Evolutionary conservation across 2,329 filamentous ascomycete genomes (phyloP).

Genomic region (Penicillium sp.): DNA sequence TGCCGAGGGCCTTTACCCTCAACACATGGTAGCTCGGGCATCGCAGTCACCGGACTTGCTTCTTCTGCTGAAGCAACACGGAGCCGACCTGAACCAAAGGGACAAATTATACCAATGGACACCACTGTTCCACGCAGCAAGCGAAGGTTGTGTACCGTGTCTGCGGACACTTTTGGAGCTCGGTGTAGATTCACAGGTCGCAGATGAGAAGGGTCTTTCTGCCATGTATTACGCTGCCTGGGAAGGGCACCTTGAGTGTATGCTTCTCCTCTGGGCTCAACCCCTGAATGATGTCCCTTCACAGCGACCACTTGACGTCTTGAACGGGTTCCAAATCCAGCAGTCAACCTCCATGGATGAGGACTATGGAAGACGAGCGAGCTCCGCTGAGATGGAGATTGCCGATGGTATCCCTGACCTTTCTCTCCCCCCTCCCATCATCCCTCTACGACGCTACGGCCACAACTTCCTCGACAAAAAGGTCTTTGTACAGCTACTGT

Average conservation of each 20-base stretch:
- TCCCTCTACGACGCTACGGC: slow-evolving; percentile 88
- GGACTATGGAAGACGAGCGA: slow-evolving; percentile 34
- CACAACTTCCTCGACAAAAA: slow-evolving; percentile 99
- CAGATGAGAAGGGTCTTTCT: slow-evolving; percentile 89
- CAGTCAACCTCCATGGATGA: slow-evolving; percentile 26
- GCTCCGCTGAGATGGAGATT: slow-evolving; percentile 65
- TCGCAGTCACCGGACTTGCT: slow-evolving; percentile 79
- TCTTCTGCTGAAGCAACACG: slow-evolving; percentile 77
- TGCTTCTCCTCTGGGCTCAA: slow-evolving; percentile 71
- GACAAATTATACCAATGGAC: slow-evolving; percentile 99
- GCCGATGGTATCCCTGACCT: slow-evolving; percentile 88
- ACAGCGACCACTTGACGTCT: slow-evolving; percentile 34
- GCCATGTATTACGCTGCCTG: slow-evolving; percentile 98
- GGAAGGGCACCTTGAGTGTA: slow-evolving; percentile 94
- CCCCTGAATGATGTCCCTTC: slow-evolving; percentile 22
- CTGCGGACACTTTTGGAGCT: slow-evolving; percentile 77
- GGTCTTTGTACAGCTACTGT: slow-evolving; percentile 89
- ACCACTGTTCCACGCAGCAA: slow-evolving; percentile 91
- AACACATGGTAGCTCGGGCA: slow-evolving; percentile 90
- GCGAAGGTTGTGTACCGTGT: slow-evolving; percentile 90
- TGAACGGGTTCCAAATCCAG: slow-evolving; percentile 35
- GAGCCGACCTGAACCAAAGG: slow-evolving; percentile 84
- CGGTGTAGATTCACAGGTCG: slow-evolving; percentile 73
- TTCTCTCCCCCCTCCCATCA: slow-evolving; percentile 91
- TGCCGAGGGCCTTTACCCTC: slow-evolving; percentile 94